phyloP scores from a whole-genome alignment of 2,329 filamentous ascomycete genomes.

The Ascosphaera pollenicola region DNA sequence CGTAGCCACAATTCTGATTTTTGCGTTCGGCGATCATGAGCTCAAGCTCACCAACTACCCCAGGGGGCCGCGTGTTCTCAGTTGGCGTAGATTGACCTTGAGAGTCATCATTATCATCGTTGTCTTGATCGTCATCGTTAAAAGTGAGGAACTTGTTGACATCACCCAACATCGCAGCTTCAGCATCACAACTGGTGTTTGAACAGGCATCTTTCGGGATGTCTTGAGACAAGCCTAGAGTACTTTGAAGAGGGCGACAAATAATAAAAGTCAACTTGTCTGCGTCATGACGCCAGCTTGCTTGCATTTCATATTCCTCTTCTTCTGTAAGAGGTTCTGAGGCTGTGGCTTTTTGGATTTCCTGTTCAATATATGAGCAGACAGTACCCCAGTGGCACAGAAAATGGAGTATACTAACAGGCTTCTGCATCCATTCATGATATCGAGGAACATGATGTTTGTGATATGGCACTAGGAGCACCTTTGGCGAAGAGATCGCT shows the following conservation, averaged over 20 bases:
- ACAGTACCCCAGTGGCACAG: neutral
- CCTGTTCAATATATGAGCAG: slow-evolving; percentile 19
- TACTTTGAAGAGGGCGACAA: slow-evolving; percentile 29
- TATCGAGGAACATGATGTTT: slow-evolving; percentile 62
- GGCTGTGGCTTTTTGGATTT: slow-evolving; percentile 64
- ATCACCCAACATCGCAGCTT: slow-evolving; percentile 44
- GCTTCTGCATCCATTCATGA: slow-evolving; percentile 80
- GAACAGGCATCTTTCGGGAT: slow-evolving; percentile 2
- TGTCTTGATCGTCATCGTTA: slow-evolving; percentile 29
- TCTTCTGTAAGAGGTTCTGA: slow-evolving; percentile 61
- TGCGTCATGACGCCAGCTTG: slow-evolving; percentile 55
- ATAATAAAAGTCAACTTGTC: slow-evolving; percentile 91
- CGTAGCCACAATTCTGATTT: slow-evolving; percentile 40
- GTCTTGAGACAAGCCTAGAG: slow-evolving; percentile 1
- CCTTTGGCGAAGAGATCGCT: slow-evolving; percentile 44
- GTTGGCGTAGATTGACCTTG: slow-evolving; percentile 9
- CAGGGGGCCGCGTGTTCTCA: no score
- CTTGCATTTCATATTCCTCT: slow-evolving; percentile 79
- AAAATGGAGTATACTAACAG: slow-evolving; percentile 24
- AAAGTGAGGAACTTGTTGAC: slow-evolving; percentile 60
- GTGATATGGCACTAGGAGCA: slow-evolving; percentile 69
- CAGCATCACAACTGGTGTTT: slow-evolving; percentile 27
- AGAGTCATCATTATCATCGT: slow-evolving; percentile 8
- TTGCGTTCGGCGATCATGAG: slow-evolving; percentile 54
- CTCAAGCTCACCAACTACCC: slow-evolving; percentile 50